Evolutionary conservation across 2,329 filamentous ascomycete species (phyloP).

Genomic region (Pezicula neosporulosa): DNA sequence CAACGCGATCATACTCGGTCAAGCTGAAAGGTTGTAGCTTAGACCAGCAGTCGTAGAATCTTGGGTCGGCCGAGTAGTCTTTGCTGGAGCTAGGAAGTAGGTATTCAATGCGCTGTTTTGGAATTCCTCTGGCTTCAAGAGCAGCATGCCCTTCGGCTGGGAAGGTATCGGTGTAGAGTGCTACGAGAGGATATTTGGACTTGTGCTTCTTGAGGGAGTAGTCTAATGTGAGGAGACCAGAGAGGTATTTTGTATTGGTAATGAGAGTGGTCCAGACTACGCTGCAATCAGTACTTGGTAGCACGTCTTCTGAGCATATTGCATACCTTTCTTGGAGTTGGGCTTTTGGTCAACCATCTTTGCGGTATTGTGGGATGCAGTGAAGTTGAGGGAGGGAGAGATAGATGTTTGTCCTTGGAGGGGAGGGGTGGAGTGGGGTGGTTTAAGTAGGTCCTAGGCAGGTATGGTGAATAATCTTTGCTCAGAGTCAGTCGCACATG

Average conservation of each 20-base stretch:
- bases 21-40: conserved; percentile 80
- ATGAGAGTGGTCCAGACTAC: conserved; percentile 85
- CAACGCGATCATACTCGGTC: conserved; percentile 72
- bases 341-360: conserved; percentile 18
- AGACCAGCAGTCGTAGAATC: conserved; percentile 89
- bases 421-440: background rate
- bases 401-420: background rate
- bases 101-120: conserved; percentile 67
- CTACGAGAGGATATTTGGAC: conserved; percentile 75
- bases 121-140: conserved; percentile 66
- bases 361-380: background rate
- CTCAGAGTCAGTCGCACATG: background rate
- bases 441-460: background rate
- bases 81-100: conserved; percentile 63
- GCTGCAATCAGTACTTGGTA: conserved; percentile 4
- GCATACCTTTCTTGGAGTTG: conserved; percentile 24
- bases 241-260: conserved; percentile 78
- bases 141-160: conserved; percentile 65
- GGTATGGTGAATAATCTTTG: too few relatives aligned
- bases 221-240: conserved; percentile 78
- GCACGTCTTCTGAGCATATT: background rate
- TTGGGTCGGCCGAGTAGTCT: conserved; percentile 72
- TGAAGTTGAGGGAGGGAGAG: background rate
- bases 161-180: conserved; percentile 78
- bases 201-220: conserved; percentile 64